Percentiles rank a stretch among this genome's conserved stretches.
Evolutionary conservation across 106 monocot species (phyloP).

Genomic region (Acorus gramineus): DNA sequence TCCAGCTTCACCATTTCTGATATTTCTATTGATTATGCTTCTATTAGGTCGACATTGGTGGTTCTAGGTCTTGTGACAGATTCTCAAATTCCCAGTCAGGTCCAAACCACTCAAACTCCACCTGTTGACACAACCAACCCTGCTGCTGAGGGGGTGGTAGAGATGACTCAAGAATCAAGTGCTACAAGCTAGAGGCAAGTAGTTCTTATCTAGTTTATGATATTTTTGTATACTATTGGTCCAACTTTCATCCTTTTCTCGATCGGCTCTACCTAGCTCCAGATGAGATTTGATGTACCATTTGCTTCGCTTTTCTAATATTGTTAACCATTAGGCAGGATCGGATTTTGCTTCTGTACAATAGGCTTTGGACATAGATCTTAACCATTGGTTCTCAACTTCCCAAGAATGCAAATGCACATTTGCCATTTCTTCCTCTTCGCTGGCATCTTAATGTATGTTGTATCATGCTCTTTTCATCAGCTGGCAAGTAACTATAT

Average conservation of each 20-base stretch:
- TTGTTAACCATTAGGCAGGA: too few species aligned
- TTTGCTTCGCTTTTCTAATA: too few species aligned
- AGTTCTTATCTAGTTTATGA: neutral
- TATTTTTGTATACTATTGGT: neutral
- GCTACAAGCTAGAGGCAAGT: constrained; percentile 20
- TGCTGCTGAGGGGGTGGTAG: constrained; percentile 36
- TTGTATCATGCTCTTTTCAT: too few species aligned
- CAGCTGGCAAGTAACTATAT: too few species aligned
- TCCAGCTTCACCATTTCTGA: neutral
- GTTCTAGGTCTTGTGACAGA: constrained; percentile 77
- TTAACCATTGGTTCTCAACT: too few species aligned
- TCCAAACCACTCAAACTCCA: constrained; percentile 46
- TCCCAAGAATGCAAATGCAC: too few species aligned
- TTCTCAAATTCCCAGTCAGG: constrained; percentile 27
- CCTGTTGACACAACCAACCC: constrained; percentile 46
- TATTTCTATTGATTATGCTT: constrained; percentile 6
- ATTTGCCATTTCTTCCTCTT: too few species aligned
- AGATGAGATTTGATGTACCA: too few species aligned
- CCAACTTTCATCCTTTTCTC: neutral
- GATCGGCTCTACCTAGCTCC: too few species aligned
- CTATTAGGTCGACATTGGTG: constrained; percentile 53
- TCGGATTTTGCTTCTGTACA: too few species aligned
- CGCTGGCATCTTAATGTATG: too few species aligned
- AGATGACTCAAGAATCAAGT: constrained; percentile 48
- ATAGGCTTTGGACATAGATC: too few species aligned